These are phyloP conservation scores for Geotrichum siamense DNA, from an alignment of 1,139 yeast genomes.

Conservation along the genomic window DNA sequence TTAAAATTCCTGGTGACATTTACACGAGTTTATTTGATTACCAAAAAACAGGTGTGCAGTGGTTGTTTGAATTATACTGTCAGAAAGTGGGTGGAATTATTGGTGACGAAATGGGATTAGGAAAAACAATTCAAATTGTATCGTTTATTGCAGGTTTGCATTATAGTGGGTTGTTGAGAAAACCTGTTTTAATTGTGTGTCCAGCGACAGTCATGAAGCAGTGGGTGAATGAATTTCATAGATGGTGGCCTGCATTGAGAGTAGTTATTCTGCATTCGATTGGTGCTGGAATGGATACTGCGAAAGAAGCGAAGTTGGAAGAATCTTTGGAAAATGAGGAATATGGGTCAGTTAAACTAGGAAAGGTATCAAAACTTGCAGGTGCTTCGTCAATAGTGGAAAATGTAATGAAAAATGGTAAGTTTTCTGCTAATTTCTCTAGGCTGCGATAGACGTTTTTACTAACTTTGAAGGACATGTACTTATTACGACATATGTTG, in stretches of 20 bases:
- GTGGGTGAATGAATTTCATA: slow-evolving; percentile 92
- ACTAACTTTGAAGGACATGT: slow-evolving; percentile 43
- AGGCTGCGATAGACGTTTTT: too few species aligned
- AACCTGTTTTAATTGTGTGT: slow-evolving; percentile 81
- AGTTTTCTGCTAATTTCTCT: not conserved
- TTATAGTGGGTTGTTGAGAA: slow-evolving; percentile 63
- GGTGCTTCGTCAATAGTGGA: slow-evolving; percentile 42
- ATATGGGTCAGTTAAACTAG: slow-evolving; percentile 36
- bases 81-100: slow-evolving; percentile 91
- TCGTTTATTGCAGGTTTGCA: slow-evolving; percentile 87
- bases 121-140: slow-evolving; percentile 88
- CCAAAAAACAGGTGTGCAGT: slow-evolving; percentile 78
- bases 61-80: slow-evolving; percentile 71
- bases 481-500: slow-evolving; percentile 85
- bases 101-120: slow-evolving; percentile 98
- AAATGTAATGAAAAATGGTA: slow-evolving; percentile 48
- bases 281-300: slow-evolving; percentile 72
- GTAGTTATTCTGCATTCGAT: slow-evolving; percentile 84
- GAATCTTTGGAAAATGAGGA: slow-evolving; percentile 43
- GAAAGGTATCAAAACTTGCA: slow-evolving; percentile 22
- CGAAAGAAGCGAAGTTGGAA: slow-evolving; percentile 48
- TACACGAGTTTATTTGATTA: slow-evolving; percentile 82
- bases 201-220: slow-evolving; percentile 96
- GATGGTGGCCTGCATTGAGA: slow-evolving; percentile 97
- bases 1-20: slow-evolving; percentile 82